These are phyloP conservation scores for Penicillium sp. DNA, from an alignment of 2,329 filamentous ascomycete genomes.

Conservation along the genomic window DNA sequence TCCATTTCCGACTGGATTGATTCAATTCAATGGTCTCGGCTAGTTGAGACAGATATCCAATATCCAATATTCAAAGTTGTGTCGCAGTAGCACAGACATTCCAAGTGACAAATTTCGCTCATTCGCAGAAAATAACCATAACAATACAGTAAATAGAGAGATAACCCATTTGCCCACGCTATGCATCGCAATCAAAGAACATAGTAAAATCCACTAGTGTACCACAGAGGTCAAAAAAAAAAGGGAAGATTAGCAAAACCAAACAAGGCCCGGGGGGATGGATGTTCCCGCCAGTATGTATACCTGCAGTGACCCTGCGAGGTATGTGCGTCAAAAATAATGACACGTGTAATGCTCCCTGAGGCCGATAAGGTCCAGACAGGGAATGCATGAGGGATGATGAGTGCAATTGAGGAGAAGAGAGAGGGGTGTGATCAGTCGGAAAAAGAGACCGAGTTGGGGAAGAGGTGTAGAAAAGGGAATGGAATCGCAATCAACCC, in stretches of 20 bases:
- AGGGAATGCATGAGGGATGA: conserved; percentile 6
- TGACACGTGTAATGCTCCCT: conserved; percentile 25
- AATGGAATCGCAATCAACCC: neutral
- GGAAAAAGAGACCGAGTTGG: conserved; percentile 5
- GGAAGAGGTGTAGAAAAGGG: neutral
- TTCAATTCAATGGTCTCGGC: neutral
- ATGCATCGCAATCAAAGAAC: conserved; percentile 31
- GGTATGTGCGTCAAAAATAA: conserved; percentile 12
- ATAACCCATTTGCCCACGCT: conserved; percentile 33
- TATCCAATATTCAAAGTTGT: conserved; percentile 2
- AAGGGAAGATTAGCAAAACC: conserved; percentile 7
- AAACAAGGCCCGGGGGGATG: neutral
- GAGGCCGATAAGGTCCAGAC: conserved; percentile 9
- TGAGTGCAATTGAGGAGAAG: neutral
- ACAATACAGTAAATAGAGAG: conserved; percentile 10
- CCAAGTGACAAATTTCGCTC: conserved; percentile 24
- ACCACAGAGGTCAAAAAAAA: neutral
- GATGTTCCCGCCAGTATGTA: conserved; percentile 5
- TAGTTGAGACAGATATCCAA: neutral
- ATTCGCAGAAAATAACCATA: conserved; percentile 14
- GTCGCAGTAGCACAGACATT: conserved; percentile 4
- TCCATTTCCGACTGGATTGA: neutral
- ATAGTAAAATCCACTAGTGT: neutral
- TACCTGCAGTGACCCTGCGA: conserved; percentile 25
- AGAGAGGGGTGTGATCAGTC: neutral